Conservation (phyloP, 78 protist species). For the Dictyostelium intermedium region DNA sequence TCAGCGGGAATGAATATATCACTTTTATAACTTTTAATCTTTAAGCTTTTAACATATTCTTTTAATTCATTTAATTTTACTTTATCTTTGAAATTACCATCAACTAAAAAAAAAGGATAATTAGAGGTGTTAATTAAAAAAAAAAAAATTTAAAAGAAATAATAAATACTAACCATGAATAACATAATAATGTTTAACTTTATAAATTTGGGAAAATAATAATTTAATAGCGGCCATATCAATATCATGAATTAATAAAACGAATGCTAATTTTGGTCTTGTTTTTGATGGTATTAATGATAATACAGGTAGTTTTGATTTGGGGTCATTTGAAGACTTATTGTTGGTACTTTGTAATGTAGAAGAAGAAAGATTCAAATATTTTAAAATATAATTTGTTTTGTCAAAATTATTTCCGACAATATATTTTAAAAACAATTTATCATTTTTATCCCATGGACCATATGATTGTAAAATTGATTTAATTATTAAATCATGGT, state of each 20-base stretch:
- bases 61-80: not conserved
- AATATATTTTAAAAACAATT: not conserved
- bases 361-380: not conserved
- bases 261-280: slow-evolving; percentile 23
- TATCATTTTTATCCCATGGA: slow-evolving; percentile 20
- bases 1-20: not conserved
- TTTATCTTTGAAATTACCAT: not conserved
- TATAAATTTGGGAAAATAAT: slow-evolving; percentile 2
- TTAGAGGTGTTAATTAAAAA: not conserved
- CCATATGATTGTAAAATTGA: not conserved
- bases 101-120: not conserved
- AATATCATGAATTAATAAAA: not conserved
- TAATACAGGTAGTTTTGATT: not conserved
- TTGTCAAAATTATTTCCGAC: not conserved
- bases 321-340: not conserved
- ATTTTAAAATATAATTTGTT: not conserved
- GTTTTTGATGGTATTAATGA: not conserved
- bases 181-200: slow-evolving; percentile 41
- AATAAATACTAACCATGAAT: slow-evolving; percentile 6
- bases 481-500: not conserved
- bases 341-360: not conserved
- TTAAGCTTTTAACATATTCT: not conserved
- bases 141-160: not conserved
- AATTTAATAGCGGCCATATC: not conserved
- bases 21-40: not conserved